A percentile compares a stretch with the other conserved stretches of the same genome.
Evolutionary conservation across 2,329 filamentous ascomycete species (phyloP).

Genomic region (Cryphonectria naterciae): DNA sequence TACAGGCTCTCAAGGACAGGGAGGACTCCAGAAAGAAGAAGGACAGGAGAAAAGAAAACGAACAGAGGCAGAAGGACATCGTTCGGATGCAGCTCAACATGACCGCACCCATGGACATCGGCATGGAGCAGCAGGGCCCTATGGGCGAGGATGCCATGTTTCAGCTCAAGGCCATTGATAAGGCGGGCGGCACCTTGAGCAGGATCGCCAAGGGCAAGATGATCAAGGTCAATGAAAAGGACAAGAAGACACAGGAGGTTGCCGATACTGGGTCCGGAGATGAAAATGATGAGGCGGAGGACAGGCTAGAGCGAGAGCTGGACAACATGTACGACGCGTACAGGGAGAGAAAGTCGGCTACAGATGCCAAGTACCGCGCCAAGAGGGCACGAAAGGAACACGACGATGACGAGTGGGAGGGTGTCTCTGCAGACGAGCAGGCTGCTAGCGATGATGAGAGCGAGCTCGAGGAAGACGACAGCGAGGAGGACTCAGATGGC

Average conservation of each 20-base stretch:
- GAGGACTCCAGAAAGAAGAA: constrained; percentile 78
- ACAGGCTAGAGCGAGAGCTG: constrained; percentile 81
- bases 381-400: constrained; percentile 85
- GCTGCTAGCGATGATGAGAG: constrained; percentile 60
- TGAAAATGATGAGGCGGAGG: constrained; percentile 77
- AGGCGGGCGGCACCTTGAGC: constrained; percentile 65
- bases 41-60: constrained; percentile 85
- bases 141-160: constrained; percentile 85
- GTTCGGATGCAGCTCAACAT: constrained; percentile 98
- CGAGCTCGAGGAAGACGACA: constrained; percentile 63
- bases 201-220: constrained; percentile 80
- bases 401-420: constrained; percentile 89
- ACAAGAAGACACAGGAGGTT: constrained; percentile 63
- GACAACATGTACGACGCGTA: constrained; percentile 88
- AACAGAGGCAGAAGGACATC: constrained; percentile 91
- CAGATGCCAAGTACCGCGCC: constrained; percentile 85
- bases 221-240: constrained; percentile 64
- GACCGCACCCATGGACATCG: constrained; percentile 93
- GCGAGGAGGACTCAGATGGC: constrained; percentile 65
- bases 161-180: constrained; percentile 79
- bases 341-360: constrained; percentile 75
- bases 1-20: constrained; percentile 80
- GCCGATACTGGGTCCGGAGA: constrained; percentile 60
- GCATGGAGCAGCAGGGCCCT: constrained; percentile 82
- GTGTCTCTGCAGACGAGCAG: constrained; percentile 73